Evolutionary conservation across 352 stramenopile species (phyloP), one percentile per base, ranked within the genome.

Genomic region (Globisporangium splendens): DNA sequence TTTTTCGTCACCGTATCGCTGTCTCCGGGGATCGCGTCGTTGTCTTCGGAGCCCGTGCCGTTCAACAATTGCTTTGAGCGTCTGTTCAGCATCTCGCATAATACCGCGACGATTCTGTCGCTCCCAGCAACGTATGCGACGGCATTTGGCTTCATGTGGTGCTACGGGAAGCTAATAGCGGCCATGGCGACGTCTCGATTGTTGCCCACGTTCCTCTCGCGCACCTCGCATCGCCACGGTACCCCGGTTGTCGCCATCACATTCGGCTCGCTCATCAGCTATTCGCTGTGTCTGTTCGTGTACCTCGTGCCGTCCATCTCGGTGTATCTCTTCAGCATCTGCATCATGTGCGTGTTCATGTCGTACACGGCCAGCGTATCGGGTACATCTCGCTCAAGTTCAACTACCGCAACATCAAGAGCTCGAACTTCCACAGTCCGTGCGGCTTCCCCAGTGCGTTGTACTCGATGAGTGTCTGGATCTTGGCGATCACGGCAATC

Each of bases 111-210:
- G 5, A 35, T 82, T 24, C 20, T 83, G 1, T 83, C 73, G 13
- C 39, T 83, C 1, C 73, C 73, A 8, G 76, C 73, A 1, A 86
- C 73, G 2, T 86, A 78, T 56, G 73, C 73, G 2, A 85, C 69
- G 4, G 72, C 70, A 6, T 82, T 74, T 46, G 74, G 72, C 1
- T 84, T 84, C 44, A 79, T 85, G 54, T 82, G 75, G 63, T 78
- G 68, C 38, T 83, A 82, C 52, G 75, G 72, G 1, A 82, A 81
- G 48, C 62, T 86, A 3, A 76, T 86, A 10, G 48, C 65, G 2
- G 63, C 73, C 17, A 83, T 86, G 73, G 73, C 73, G 0, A 70
- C 49, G 17, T 86, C 73, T 0, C 62, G 63, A 10, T 43, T 86
- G 13, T 21, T 86, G n/a, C 71, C 76, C 5, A n/a, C 49, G 1